A percentile compares a stretch with the other conserved stretches of the same genome.
Evolutionary conservation across 1,284 basidiomycete genomes (phyloP).

Genomic region (Pseudozyma tsukubaensis): DNA sequence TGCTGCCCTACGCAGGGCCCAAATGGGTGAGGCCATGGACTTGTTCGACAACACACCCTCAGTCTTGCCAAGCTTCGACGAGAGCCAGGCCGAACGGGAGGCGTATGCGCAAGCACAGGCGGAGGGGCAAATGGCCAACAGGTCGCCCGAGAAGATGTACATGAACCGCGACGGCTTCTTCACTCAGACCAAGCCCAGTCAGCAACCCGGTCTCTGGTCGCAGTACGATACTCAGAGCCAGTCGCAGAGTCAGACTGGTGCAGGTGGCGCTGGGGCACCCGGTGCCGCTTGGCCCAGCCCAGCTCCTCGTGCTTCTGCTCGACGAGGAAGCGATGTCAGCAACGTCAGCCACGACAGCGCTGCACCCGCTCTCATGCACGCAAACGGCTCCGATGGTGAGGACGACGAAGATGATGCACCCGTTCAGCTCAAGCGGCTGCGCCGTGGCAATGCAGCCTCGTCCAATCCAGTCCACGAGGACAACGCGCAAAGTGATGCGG

Average conservation of each 20-base stretch:
- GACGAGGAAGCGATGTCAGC: constrained; percentile 16
- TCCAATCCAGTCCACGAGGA: not conserved
- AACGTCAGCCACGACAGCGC: constrained; percentile 1
- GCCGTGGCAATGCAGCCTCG: constrained; percentile 17
- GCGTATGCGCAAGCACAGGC: constrained; percentile 33
- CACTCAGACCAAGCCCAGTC: constrained; percentile 62
- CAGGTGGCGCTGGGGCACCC: not conserved
- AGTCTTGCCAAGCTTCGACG: constrained; percentile 54
- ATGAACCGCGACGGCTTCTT: constrained; percentile 65
- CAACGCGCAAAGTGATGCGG: constrained; percentile 6
- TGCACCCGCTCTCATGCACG: not conserved
- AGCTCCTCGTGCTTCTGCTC: constrained; percentile 7
- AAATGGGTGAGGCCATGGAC: constrained; percentile 50
- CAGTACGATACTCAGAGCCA: constrained; percentile 35
- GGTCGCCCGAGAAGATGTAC: constrained; percentile 53
- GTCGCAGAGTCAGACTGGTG: constrained; percentile 25
- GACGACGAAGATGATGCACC: constrained; percentile 30
- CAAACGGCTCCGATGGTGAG: not conserved
- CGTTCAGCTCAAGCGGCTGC: constrained; percentile 41
- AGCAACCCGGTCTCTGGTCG: constrained; percentile 27
- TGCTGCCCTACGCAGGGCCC: constrained; percentile 57
- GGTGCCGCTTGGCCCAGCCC: constrained; percentile 17
- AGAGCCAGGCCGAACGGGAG: constrained; percentile 48
- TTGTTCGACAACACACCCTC: constrained; percentile 50
- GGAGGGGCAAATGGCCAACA: constrained; percentile 3